Evolutionary conservation across 805 yeast genomes (phyloP), one percentile per base, ranked within the genome.

Genomic region (Zygoascus tannicola): DNA sequence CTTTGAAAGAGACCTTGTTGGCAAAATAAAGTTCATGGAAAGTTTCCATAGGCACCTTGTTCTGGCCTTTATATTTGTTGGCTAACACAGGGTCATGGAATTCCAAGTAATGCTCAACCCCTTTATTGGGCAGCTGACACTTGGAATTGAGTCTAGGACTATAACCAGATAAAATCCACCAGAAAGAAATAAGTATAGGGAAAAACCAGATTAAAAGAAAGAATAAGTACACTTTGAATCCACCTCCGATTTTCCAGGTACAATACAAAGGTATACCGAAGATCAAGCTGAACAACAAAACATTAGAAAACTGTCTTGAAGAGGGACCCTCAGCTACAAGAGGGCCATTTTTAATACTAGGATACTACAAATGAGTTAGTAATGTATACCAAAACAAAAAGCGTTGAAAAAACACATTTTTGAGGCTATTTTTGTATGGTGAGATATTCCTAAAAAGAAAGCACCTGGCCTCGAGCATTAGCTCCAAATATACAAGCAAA

Each of bases 261-360:
- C 82, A 56, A 58, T 73, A 79, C 54, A 56, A 73, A 10, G 96
- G 95, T 42, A 82, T 62, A 22, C 73, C 69, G 4, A 70, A 54
- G 48, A 82, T 55, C 23, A 80, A 58, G 2, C 69, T 68, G 18
- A 72, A 43, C 46, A 86, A 57, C 10, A 75, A 57, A 52, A 56
- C 56, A 65, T 87, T 86, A 63, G 75, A 74, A 67, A 87, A 86
- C 55, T 79, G 76, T 59, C 75, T 78, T 26, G 87, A 71, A 21
- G 94, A 87, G 4, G 95, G 85, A 35, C 95, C 96, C 60, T 86
- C 96, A 4, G 94, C 95, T 22, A 94, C 88, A 49, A 85, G 69
- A 8, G 87, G 87, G 2, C 90, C 94, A 60, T 86, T 86, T 58
- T 81, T 76, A 59, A 86, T 85, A 5, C 88, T 69, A 22, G 94